phyloP scores from a whole-genome alignment of 768 basidiomycete genomes.

The Leccinum uliginosum region DNA sequence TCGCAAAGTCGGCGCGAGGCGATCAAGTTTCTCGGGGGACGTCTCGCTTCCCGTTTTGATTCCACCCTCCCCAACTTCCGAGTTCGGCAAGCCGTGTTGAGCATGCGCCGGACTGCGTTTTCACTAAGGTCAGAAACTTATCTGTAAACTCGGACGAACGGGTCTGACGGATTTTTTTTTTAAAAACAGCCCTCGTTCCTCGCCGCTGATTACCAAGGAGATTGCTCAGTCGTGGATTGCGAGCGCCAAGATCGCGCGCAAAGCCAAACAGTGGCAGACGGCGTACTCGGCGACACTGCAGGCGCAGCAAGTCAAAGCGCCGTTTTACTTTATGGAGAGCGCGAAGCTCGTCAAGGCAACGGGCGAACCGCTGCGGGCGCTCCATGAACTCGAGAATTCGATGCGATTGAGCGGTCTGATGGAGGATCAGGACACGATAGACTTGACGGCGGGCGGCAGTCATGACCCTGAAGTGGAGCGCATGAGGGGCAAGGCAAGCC shows the following conservation, averaged over 20 bases:
- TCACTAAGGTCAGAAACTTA: constrained; percentile 51
- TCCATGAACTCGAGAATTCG: constrained; percentile 80
- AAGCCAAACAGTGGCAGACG: constrained; percentile 93
- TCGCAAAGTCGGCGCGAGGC: constrained; percentile 37
- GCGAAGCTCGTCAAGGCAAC: constrained; percentile 79
- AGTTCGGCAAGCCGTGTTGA: constrained; percentile 82
- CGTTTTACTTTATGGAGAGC: constrained; percentile 84
- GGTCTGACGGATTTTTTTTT: constrained; percentile 7
- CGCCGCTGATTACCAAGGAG: constrained; percentile 44
- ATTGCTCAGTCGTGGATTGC: constrained; percentile 86
- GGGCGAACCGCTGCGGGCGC: constrained; percentile 78
- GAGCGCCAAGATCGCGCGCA: constrained; percentile 94
- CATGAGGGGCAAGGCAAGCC: constrained; percentile 68
- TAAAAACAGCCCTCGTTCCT: constrained; percentile 18
- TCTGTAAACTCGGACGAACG: neutral
- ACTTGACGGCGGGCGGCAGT: constrained; percentile 49
- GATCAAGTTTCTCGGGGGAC: constrained; percentile 36
- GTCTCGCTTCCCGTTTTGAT: constrained; percentile 63
- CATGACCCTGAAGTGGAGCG: constrained; percentile 42
- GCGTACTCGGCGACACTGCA: constrained; percentile 95
- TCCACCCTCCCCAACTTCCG: constrained; percentile 84
- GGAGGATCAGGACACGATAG: constrained; percentile 44
- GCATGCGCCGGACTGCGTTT: constrained; percentile 85
- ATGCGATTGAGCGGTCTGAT: constrained; percentile 52
- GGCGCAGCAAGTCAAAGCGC: constrained; percentile 66